Evolutionary conservation across 1,284 basidiomycete species (phyloP).

Genomic region (Moesziomyces parantarcticus): DNA sequence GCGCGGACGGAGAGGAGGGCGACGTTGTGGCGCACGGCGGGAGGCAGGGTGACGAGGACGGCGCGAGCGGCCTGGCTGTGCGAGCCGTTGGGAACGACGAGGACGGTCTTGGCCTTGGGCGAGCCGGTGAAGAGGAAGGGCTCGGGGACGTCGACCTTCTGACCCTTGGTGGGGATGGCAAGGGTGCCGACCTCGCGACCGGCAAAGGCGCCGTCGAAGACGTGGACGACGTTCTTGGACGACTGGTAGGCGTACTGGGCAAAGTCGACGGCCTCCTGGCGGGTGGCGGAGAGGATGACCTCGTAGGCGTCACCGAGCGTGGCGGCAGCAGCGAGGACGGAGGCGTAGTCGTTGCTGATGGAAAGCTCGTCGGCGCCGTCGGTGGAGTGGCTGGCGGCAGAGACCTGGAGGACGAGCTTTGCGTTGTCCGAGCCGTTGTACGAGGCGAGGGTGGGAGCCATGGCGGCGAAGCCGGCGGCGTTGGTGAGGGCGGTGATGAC

Average conservation of each 20-base stretch:
- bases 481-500: constrained; percentile 64
- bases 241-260: constrained; percentile 62
- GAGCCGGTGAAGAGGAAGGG: constrained; percentile 65
- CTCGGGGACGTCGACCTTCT: constrained; percentile 74
- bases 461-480: constrained; percentile 60
- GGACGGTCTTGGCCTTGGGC: constrained; percentile 53
- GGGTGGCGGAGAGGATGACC: constrained; percentile 60
- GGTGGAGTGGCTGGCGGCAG: constrained; percentile 57
- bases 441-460: constrained; percentile 63
- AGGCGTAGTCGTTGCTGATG: constrained; percentile 65
- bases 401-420: constrained; percentile 65
- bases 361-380: constrained; percentile 46
- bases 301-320: constrained; percentile 57
- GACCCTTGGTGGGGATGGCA: constrained; percentile 55
- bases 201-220: constrained; percentile 66
- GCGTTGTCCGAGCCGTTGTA: constrained; percentile 43
- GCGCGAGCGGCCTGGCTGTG: constrained; percentile 58
- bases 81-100: constrained; percentile 64
- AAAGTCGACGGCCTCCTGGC: constrained; percentile 62
- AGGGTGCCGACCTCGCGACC: constrained; percentile 60
- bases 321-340: constrained; percentile 60
- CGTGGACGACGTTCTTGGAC: constrained; percentile 58
- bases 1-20: constrained; percentile 59
- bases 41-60: constrained; percentile 53
- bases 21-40: constrained; percentile 50